Conservation (phyloP, 345 rosid genomes). For the Draba incana region DNA sequence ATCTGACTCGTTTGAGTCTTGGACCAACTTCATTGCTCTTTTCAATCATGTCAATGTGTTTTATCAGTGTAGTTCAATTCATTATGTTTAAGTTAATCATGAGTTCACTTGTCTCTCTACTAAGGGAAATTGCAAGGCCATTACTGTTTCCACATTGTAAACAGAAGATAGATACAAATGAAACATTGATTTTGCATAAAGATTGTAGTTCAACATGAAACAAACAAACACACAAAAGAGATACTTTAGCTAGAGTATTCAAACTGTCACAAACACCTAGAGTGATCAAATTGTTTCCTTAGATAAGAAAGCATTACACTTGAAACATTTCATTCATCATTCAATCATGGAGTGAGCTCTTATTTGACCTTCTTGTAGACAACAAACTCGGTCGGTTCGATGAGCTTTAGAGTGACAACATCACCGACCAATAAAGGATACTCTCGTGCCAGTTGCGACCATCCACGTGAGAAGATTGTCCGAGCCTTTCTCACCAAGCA, state of each 20-base stretch:
- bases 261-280: not conserved
- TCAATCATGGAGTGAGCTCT: not conserved
- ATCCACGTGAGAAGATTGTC: slow-evolving; percentile 31
- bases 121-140: too few relatives aligned
- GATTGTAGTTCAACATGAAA: not conserved
- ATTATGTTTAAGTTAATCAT: not conserved
- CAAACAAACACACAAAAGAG: slow-evolving; percentile 1
- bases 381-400: slow-evolving; percentile 23
- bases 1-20: slow-evolving; percentile 1
- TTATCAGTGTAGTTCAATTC: not conserved
- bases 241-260: not conserved
- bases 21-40: slow-evolving; percentile 13
- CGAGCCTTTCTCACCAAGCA: slow-evolving; percentile 27
- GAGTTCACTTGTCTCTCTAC: not conserved
- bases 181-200: not conserved
- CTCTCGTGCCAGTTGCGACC: slow-evolving; percentile 27
- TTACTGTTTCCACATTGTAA: not conserved
- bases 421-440: slow-evolving; percentile 24
- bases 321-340: slow-evolving; percentile 1
- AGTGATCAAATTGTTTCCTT: slow-evolving; percentile 5
- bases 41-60: slow-evolving; percentile 6
- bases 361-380: slow-evolving; percentile 7
- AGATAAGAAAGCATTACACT: slow-evolving; percentile 16
- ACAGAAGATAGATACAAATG: not conserved
- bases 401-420: slow-evolving; percentile 28